A percentile compares a stretch with the other conserved stretches of the same genome.
Evolutionary conservation across 495 filamentous ascomycete genomes (phyloP).

Genomic region (Pseudevernia furfuracea): DNA sequence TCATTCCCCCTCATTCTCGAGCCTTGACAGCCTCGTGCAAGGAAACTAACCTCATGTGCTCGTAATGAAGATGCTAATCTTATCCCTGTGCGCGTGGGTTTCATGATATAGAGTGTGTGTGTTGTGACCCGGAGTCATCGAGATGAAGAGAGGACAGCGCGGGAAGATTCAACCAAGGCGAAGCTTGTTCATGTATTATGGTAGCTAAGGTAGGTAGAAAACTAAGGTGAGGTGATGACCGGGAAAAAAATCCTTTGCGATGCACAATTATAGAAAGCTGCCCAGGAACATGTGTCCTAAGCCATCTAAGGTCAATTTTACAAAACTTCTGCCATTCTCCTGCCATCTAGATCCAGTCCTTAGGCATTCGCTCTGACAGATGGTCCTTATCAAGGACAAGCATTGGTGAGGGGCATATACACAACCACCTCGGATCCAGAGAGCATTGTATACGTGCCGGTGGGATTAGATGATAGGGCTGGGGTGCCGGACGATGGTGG

Average conservation of each 20-base stretch:
- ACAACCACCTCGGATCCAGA: background rate
- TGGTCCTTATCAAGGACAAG: background rate
- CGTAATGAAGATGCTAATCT: background rate
- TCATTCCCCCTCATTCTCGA: background rate
- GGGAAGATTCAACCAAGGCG: too few relatives aligned
- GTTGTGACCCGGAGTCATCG: background rate
- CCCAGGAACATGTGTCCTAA: background rate
- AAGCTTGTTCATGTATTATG: background rate
- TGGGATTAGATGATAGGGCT: background rate
- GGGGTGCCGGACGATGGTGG: background rate
- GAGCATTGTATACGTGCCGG: background rate
- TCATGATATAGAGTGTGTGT: background rate
- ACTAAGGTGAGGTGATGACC: background rate
- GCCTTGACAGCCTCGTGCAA: background rate
- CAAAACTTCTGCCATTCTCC: background rate
- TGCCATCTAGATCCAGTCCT: background rate
- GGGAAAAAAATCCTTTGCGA: background rate
- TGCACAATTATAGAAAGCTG: background rate
- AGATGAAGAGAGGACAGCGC: background rate
- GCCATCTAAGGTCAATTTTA: background rate
- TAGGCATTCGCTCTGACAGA: background rate
- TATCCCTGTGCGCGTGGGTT: background rate
- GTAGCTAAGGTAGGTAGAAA: background rate
- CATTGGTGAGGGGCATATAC: background rate
- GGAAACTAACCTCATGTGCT: background rate